Evolutionary conservation across 2,329 filamentous ascomycete species (phyloP).

Genomic region (Mycocentrospora acerina): DNA sequence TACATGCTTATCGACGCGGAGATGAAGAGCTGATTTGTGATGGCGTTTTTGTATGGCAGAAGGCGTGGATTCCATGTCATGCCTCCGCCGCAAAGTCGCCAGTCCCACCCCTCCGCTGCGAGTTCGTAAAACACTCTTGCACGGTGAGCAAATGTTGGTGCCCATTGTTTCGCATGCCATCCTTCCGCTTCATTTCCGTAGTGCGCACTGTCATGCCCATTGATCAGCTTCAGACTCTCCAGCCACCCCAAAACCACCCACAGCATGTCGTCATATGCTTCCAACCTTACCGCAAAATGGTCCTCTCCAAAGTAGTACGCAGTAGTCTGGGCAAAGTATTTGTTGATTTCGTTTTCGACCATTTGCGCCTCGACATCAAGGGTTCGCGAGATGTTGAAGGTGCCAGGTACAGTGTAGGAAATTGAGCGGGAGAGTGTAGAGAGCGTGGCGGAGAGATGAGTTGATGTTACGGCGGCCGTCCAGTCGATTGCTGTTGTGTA

Average conservation of each 20-base stretch:
- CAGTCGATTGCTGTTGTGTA: conserved; percentile 91
- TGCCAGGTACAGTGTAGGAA: conserved; percentile 43
- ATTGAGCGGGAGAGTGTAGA: conserved; percentile 68
- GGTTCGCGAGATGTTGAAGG: conserved; percentile 28
- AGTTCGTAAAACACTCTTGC: conserved; percentile 84
- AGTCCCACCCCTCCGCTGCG: conserved; percentile 78
- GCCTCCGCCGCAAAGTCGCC: conserved; percentile 75
- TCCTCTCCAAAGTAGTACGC: conserved; percentile 88
- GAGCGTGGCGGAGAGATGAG: conserved; percentile 73
- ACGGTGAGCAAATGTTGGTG: conserved; percentile 76
- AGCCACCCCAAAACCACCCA: conserved; percentile 95
- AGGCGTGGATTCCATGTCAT: conserved; percentile 85
- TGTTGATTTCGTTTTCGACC: conserved; percentile 77
- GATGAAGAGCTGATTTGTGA: conserved; percentile 90
- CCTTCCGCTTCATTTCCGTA: conserved; percentile 45
- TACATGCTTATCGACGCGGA: conserved; percentile 88
- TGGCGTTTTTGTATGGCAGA: conserved; percentile 87
- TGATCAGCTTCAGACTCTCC: conserved; percentile 75
- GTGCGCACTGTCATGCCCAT: conserved; percentile 66
- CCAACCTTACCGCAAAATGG: conserved; percentile 68
- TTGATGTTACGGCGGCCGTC: conserved; percentile 84
- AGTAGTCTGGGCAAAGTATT: conserved; percentile 74
- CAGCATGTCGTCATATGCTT: conserved; percentile 91
- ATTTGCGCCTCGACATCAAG: conserved; percentile 46
- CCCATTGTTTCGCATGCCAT: conserved; percentile 80